Conservation (phyloP, 345 rosid genomes). For the rapeseed (Brassica napus) region DNA sequence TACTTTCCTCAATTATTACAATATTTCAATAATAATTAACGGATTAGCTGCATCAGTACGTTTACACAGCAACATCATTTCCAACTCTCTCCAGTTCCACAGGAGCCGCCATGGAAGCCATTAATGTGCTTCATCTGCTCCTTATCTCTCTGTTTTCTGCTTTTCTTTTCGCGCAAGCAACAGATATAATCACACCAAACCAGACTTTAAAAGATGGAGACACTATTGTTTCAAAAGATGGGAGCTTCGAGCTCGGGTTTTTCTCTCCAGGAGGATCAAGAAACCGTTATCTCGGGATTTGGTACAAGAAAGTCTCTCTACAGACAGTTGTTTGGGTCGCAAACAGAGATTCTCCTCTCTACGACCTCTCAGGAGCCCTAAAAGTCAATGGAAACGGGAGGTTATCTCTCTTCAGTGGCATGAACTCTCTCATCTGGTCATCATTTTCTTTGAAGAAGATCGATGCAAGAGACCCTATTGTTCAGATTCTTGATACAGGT, state of each 20-base stretch:
- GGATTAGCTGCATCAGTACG: neutral
- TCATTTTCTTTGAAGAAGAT: slow-evolving; percentile 30
- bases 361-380: slow-evolving; percentile 56
- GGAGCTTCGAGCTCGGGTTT: slow-evolving; percentile 38
- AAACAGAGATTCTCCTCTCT: slow-evolving; percentile 70
- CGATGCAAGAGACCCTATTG: slow-evolving; percentile 36
- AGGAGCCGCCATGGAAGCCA: slow-evolving; percentile 27
- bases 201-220: slow-evolving; percentile 38
- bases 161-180: slow-evolving; percentile 16
- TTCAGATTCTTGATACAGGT: slow-evolving; percentile 68
- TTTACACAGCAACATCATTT: slow-evolving; percentile 3
- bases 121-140: slow-evolving; percentile 19
- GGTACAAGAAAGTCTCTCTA: slow-evolving; percentile 39
- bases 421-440: slow-evolving; percentile 52
- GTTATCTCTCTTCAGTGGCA: slow-evolving; percentile 41
- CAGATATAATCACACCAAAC: slow-evolving; percentile 14
- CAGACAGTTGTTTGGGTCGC: slow-evolving; percentile 56
- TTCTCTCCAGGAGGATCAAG: slow-evolving; percentile 40
- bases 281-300: slow-evolving; percentile 37
- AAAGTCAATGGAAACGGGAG: slow-evolving; percentile 44
- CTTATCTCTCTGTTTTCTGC: slow-evolving; percentile 23
- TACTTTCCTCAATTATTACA: neutral
- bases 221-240: slow-evolving; percentile 34
- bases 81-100: slow-evolving; percentile 4
- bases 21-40: neutral